Conservation (phyloP, 495 filamentous ascomycete species). For the Pyronema domesticum region DNA sequence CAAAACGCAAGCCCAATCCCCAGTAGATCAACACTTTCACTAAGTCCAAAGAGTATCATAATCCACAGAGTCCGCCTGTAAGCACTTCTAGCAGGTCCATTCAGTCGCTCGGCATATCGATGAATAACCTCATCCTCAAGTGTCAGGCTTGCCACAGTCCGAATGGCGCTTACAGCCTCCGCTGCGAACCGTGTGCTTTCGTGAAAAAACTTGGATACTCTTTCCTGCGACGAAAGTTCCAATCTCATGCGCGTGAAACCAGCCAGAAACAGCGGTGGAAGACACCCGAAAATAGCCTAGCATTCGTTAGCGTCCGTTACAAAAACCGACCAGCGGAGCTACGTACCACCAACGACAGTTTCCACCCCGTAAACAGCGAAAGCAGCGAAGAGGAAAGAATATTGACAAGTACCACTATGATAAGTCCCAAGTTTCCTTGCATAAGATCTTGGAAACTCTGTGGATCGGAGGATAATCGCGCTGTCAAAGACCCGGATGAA, state of each 20-base stretch:
- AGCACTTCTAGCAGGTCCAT: slow-evolving; percentile 24
- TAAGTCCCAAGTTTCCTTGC: slow-evolving; percentile 36
- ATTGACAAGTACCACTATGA: slow-evolving; percentile 34
- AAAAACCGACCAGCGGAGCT: no score
- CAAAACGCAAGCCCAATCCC: slow-evolving; percentile 40
- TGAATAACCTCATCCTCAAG: slow-evolving; percentile 24
- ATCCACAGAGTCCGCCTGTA: slow-evolving; percentile 21
- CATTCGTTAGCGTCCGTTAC: no score
- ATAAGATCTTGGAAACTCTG: slow-evolving; percentile 36
- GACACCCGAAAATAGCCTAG: slow-evolving; percentile 31
- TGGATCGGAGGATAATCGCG: not conserved
- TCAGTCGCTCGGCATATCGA: slow-evolving; percentile 19
- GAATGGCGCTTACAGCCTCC: slow-evolving; percentile 37
- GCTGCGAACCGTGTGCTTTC: slow-evolving; percentile 28
- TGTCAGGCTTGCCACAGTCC: slow-evolving; percentile 37
- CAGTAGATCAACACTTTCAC: slow-evolving; percentile 27
- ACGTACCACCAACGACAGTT: slow-evolving; percentile 34
- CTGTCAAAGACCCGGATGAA: slow-evolving; percentile 41
- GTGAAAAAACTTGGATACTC: slow-evolving; percentile 22
- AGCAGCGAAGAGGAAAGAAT: slow-evolving; percentile 35
- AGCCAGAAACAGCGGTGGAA: slow-evolving; percentile 34
- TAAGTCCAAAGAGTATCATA: slow-evolving; percentile 21
- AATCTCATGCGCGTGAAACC: slow-evolving; percentile 37
- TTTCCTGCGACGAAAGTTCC: slow-evolving; percentile 37
- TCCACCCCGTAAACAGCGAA: slow-evolving; percentile 41